Base-by-base conservation (phyloP, 768 basidiomycete genomes). In the Tricholomella constricta region DNA sequence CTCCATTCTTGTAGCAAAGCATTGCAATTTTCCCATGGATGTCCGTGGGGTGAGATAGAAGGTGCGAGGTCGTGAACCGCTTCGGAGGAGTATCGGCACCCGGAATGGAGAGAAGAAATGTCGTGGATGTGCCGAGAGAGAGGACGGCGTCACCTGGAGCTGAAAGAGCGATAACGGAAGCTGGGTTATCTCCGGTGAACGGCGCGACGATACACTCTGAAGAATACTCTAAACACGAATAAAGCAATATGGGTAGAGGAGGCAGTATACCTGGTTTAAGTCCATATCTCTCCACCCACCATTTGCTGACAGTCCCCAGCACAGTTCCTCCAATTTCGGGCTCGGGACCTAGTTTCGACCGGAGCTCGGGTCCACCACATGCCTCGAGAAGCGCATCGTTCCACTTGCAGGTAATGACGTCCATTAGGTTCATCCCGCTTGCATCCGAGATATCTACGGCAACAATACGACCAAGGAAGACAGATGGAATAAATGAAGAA, bases 1-100 rank as follows among this genome's bases (percentile, higher is more conserved):
- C 88, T 19, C 91, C 91, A 60, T 94, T 90, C 69, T 93, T 94
- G 74, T 93, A 93, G 68, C 91, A 94, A 9, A 95, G 80, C 92
- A 96, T 96, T 27, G 85, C 88, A 64, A 94, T 92, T 62, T 89
- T 85, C 1, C 80, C 83, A 32, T 78, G 73, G 3, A 70, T 64
- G 17, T 76, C 73, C 0, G 84, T 86, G 2, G 88, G 90, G 64
- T 88, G 85, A 1, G 87, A 78, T 52, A 89, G 81, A 17, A 88
- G 77, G 69, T 89, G 89, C 4, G 87, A 91, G 7, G 85, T 85
- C 3, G 84, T 89, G 65, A 88, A 81, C 55, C 89, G 74, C 66
- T 81, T 80, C 3, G 89, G 88, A 14, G 85, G 80, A 4, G 70
- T 76, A 54, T 82, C 78, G 6, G 82, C 72, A 5, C 85, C 86